Evolutionary conservation across 106 monocot genomes (phyloP).

Genomic region (Dendrobium huoshanense): DNA sequence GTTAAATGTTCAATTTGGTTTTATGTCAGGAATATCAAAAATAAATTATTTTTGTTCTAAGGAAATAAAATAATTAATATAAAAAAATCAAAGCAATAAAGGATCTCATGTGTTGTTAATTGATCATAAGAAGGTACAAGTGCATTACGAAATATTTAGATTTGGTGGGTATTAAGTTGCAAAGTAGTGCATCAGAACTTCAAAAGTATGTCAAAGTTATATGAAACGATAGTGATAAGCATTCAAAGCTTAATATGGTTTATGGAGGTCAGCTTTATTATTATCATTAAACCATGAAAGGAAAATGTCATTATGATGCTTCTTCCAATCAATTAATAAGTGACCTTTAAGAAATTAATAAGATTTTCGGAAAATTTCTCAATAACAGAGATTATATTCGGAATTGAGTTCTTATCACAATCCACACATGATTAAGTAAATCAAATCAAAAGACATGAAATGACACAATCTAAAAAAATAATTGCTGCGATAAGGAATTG

Average conservation of each 20-base stretch:
- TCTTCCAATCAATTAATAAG: conserved; percentile 1
- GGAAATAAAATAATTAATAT: no score
- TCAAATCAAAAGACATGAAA: neutral
- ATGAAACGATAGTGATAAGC: no score
- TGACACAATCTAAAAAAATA: neutral
- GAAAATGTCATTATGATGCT: neutral
- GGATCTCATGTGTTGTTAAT: no score
- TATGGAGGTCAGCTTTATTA: neutral
- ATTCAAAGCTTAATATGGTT: neutral
- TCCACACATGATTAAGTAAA: neutral
- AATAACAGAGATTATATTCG: neutral
- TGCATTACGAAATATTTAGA: no score
- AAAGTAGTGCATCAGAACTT: no score
- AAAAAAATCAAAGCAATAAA: no score
- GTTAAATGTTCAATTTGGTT: no score
- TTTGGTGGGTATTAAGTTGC: no score
- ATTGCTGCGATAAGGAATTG: neutral
- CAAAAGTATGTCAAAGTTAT: no score
- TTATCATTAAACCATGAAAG: neutral
- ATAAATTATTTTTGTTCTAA: no score
- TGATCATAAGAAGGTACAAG: no score
- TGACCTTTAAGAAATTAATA: neutral
- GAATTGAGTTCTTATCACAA: neutral
- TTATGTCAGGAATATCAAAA: no score
- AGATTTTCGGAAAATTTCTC: neutral